Evolutionary conservation across 192 early-diverging fungal genomes (phyloP).

Genomic region (Podila horticola): DNA sequence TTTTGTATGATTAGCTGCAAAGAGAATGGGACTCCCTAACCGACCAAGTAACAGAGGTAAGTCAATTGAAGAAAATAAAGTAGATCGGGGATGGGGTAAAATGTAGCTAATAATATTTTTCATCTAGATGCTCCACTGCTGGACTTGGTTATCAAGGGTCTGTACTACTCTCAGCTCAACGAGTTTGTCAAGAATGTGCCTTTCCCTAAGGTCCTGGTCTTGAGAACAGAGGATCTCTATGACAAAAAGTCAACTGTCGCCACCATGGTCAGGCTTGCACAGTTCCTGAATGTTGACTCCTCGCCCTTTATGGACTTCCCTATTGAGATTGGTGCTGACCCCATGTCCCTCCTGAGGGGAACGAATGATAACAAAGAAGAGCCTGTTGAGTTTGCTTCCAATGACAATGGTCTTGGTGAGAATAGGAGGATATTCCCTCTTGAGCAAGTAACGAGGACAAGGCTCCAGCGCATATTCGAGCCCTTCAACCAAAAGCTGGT

Average conservation of each 20-base stretch:
- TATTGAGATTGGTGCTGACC: slow-evolving; percentile 45
- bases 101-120: not conserved
- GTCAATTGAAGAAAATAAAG: too few relatives aligned
- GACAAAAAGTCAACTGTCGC: slow-evolving; percentile 47
- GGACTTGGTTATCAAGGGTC: slow-evolving; percentile 46
- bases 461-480: slow-evolving; percentile 58
- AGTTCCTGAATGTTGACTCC: slow-evolving; percentile 45
- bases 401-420: too few relatives aligned
- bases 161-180: slow-evolving; percentile 48
- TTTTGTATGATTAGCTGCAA: slow-evolving; percentile 23
- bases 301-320: slow-evolving; percentile 48
- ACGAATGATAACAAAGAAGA: too few relatives aligned
- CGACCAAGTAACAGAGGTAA: slow-evolving; percentile 46
- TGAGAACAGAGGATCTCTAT: slow-evolving; percentile 47
- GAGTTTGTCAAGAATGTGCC: slow-evolving; percentile 51
- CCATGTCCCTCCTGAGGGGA: slow-evolving; percentile 33
- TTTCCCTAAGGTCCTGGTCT: slow-evolving; percentile 46
- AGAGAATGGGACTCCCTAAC: slow-evolving; percentile 50
- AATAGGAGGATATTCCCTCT: slow-evolving; percentile 19
- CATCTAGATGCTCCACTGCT: slow-evolving; percentile 33
- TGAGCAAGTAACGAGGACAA: slow-evolving; percentile 53
- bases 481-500: slow-evolving; percentile 57
- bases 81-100: too few relatives aligned
- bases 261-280: slow-evolving; percentile 41
- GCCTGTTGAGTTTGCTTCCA: too few relatives aligned